Conservation (phyloP, 2,329 filamentous ascomycete species). For the Dactylellina sp. region DNA sequence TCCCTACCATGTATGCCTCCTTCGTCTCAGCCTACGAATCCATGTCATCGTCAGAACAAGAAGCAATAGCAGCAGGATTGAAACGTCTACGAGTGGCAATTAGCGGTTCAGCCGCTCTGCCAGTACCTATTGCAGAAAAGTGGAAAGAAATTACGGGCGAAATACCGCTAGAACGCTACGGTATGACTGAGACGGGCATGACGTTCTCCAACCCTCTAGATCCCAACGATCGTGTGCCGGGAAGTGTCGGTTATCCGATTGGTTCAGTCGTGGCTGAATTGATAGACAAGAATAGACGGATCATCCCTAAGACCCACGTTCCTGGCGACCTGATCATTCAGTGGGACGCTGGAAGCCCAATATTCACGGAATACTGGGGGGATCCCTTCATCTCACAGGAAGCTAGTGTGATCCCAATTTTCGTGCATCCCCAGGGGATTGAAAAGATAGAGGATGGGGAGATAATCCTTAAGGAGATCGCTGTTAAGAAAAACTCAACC, state of each 20-base stretch:
- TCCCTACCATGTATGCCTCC: constrained; percentile 93
- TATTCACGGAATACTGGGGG: constrained; percentile 78
- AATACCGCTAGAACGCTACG: constrained; percentile 91
- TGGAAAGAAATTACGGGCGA: constrained; percentile 81
- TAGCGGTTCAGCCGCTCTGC: constrained; percentile 92
- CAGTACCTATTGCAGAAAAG: constrained; percentile 74
- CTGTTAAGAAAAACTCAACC: not conserved
- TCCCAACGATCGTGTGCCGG: constrained; percentile 83
- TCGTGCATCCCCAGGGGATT: not conserved
- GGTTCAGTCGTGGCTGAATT: constrained; percentile 82
- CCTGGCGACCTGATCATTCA: constrained; percentile 26
- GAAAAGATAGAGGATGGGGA: constrained; percentile 25
- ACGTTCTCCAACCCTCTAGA: constrained; percentile 77
- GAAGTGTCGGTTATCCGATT: constrained; percentile 91
- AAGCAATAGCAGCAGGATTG: constrained; percentile 26
- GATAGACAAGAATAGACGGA: constrained; percentile 12
- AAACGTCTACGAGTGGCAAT: constrained; percentile 81
- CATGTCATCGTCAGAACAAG: constrained; percentile 65
- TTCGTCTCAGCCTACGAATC: constrained; percentile 75
- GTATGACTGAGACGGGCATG: constrained; percentile 99
- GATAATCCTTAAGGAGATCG: constrained; percentile 11
- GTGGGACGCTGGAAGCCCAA: constrained; percentile 63
- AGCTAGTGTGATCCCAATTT: constrained; percentile 58
- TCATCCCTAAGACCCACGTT: constrained; percentile 17
- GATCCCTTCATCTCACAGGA: constrained; percentile 79